phyloP scores from a whole-genome alignment of 163 green algal species.

The Chlamydomonas reinhardtii region DNA sequence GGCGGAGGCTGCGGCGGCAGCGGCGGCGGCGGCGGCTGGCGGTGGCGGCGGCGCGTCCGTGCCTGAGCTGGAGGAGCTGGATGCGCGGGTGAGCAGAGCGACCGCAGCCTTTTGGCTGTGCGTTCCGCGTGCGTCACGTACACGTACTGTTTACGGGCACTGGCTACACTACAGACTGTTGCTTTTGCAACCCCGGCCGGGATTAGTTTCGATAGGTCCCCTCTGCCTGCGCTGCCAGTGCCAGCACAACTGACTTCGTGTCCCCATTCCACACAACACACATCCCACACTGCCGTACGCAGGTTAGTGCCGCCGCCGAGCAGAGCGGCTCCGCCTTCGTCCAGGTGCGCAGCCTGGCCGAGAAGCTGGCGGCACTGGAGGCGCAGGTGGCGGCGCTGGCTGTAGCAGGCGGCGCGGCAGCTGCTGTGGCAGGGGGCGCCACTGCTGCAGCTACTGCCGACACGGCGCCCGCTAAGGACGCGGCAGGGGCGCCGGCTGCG shows the following conservation, averaged over 20 bases:
- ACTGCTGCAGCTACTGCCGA: not conserved
- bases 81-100: not conserved
- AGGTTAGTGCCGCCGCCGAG: slow-evolving; percentile 19
- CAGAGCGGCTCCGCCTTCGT: not conserved
- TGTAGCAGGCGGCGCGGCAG: not conserved
- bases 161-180: too few relatives aligned
- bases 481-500: not conserved
- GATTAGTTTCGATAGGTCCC: too few relatives aligned
- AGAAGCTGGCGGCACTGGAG: slow-evolving; percentile 4
- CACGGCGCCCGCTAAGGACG: not conserved
- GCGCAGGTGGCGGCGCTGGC: not conserved
- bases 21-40: too few relatives aligned
- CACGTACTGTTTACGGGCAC: too few relatives aligned
- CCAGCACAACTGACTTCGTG: too few relatives aligned
- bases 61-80: not conserved
- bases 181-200: too few relatives aligned
- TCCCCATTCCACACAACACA: too few relatives aligned
- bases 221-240: too few relatives aligned
- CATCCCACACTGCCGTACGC: not conserved
- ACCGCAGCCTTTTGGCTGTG: too few relatives aligned
- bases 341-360: not conserved
- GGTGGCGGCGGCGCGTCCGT: too few relatives aligned
- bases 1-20: too few relatives aligned
- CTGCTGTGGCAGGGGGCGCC: not conserved
- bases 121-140: too few relatives aligned